Evolutionary conservation across 202 grass and related monocot genomes (phyloP), one percentile per base, ranked within the genome.

Genomic region (Elaeis oleifera): DNA sequence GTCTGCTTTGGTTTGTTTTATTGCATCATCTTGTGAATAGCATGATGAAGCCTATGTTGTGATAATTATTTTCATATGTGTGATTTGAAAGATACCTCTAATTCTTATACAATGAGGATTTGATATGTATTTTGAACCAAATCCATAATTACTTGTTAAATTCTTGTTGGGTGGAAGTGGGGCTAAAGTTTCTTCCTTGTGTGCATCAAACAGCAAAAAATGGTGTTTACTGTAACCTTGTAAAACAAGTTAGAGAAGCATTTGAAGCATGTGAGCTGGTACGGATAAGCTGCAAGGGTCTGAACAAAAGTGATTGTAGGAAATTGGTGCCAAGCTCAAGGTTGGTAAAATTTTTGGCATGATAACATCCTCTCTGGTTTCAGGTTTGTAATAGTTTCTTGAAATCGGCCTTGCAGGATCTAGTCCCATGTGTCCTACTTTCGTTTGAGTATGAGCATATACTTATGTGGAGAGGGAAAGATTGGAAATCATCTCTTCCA

Each of bases 381-480:
- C 8, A 39, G 13, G 7, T 44, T 59, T 25, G 17, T 62, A 86
- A 59, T 63, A 18, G 23, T 54, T 63, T 69, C 27, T 27, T 75
- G 20, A 23, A 32, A 24, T 51, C 77, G 22, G 61, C 52, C 69
- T 85, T 54, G 39, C 82, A 96, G 87, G 91, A 96, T 79, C 72
- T 96, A 53, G 91, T 96, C 20, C 81, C 87, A 4, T 90, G 91
- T 72, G 64, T 85, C n/a, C 78, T 96, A 23, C 48, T 96, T 6
- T 96, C 84, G 19, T 96, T 96, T 61, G 81, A 88, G 69, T 85
- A 81, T 85, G 91, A 96, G 58, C 79, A 96, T 74, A 90, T 96
- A 83, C 79, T 96, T 56, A 74, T 88, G 81, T 96, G 87, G 91
- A 85, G 91, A 73, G 91, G 91, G 54, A 88, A 71, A 54, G 74